Base-by-base conservation (phyloP, 1,139 yeast genomes). In the Geotrichum siamense region DNA sequence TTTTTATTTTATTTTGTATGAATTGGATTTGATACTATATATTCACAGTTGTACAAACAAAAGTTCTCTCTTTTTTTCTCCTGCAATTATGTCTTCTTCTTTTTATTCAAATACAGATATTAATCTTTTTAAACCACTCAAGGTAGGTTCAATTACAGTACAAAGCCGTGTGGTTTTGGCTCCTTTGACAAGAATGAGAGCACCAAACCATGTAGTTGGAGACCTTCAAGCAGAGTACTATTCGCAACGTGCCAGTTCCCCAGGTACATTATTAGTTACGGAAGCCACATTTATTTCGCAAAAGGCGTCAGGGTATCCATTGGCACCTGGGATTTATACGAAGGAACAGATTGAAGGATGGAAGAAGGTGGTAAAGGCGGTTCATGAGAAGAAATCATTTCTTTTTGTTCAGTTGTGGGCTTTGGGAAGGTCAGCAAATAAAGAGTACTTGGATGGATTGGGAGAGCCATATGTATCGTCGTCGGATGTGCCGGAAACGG, bases 121-220 rank as follows among this genome's bases (percentile, higher is more conserved):
- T 12, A 32, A 25, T 31, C 42, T 42, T 20, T 42, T 42, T 32
- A 19, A 20, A 23, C 42, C 45, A 2, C 28, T 42, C 30, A 42
- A 38, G 26, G 45, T 42, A n/a, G 45, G 45, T 16, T 17, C 2
- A 20, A 4, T 50, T 17, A 44, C 35, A 47, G 53, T 62, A 21
- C 36, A 57, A 23, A 67, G 75, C 55, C 64, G 79, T 49, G 54
- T 77, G 9, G 76, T 64, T 1, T 59, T 67, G 55, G 72, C 81
- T 6, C 83, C 84, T 16, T 65, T 75, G 46, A 76, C 83, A 12
- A 65, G 82, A 49, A 57, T 57, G 45, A 67, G 82, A 51, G 62
- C 65, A 27, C 49, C 47, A 10, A 45, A 53, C 31, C 55, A 51
- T 17, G 63, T 68, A 13, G 77, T 80, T 8, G 68, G 71, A 2